Evolutionary conservation across 495 filamentous ascomycete species (phyloP), one percentile per base, ranked within the genome.

Genomic region (Beverwykella pulmonaria): DNA sequence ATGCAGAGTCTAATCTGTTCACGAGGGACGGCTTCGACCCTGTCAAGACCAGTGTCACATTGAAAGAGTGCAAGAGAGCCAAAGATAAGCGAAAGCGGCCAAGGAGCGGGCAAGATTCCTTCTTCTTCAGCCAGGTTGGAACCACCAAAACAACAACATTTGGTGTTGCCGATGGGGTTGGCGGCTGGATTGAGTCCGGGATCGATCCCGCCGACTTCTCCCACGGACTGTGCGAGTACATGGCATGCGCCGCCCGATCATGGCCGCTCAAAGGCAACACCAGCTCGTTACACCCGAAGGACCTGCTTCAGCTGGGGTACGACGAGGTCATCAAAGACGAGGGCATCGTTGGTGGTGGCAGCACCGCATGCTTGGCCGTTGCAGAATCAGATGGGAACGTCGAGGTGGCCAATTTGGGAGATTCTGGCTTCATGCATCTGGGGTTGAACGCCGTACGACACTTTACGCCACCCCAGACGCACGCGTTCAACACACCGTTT

Each of bases 401-500:
- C 19, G 88, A 93, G 67, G 85, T 96, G 55, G 95, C 94, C 41
- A 98, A 98, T 75, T 81, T 98, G n/a, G 94, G 94, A 65, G 94
- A 98, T 78, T 97, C 92, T n/a, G 94, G 93, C 55, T 97, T 91
- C 74, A 84, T 97, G 23, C 86, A 96, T 52, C 77, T 98, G 58
- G 86, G 92, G 23, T 82, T 88, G 32, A 93, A 92, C 70, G 90
- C 89, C 14, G 88, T 98, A 19, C 89, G 92, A 70, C 83, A 90
- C 47, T 86, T 86, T 74, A 94, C 92, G 3, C 82, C 87, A 36
- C 89, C 92, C 23, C 94, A 98, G 75, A 98, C 91, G 0, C 95
- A 98, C 75, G 92, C 89, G 23, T 98, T 98, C 82, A 98, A 98
- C 77, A 97, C 93, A 0, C 94, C 94, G 1, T 98, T 88, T 76